phyloP scores from a whole-genome alignment of 1,139 yeast species.

The Yamadazyma dushanensis region DNA sequence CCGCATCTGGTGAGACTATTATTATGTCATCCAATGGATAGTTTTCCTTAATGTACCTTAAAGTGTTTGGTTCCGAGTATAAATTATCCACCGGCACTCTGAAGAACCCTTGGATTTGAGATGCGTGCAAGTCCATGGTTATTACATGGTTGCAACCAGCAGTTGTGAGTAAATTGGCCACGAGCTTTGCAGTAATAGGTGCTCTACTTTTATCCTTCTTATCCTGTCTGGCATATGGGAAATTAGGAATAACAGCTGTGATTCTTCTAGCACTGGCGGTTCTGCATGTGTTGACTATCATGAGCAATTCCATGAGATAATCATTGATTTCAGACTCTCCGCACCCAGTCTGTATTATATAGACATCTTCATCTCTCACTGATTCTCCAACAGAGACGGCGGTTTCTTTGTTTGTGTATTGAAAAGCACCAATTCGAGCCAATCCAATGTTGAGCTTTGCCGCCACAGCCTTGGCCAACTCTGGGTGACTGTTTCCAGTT shows the following conservation, averaged over 20 bases:
- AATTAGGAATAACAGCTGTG: conserved; percentile 92
- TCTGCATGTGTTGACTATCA: conserved; percentile 93
- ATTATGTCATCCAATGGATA: conserved; percentile 68
- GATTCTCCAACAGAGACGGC: conserved; percentile 92
- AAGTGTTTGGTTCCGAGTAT: conserved; percentile 94
- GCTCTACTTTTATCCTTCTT: conserved; percentile 95
- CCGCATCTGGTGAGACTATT: conserved; percentile 96
- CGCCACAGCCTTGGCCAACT: conserved; percentile 71
- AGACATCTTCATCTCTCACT: conserved; percentile 94
- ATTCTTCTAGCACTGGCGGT: conserved; percentile 94
- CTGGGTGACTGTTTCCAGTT: conserved; percentile 89
- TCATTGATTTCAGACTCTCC: conserved; percentile 77
- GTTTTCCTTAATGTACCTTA: conserved; percentile 79
- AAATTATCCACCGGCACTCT: conserved; percentile 95
- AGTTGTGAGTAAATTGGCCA: conserved; percentile 92
- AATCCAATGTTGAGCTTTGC: conserved; percentile 55
- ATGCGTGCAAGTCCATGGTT: conserved; percentile 96
- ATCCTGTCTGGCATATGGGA: conserved; percentile 97
- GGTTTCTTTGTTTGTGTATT: conserved; percentile 81
- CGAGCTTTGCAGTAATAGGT: conserved; percentile 93
- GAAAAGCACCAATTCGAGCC: conserved; percentile 65
- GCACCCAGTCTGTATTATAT: conserved; percentile 88
- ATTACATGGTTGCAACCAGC: conserved; percentile 98
- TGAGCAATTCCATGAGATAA: conserved; percentile 79
- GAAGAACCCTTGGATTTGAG: conserved; percentile 96